Evolutionary conservation across 1,284 basidiomycete species (phyloP).

Genomic region (Cutaneotrichosporon mucoides): DNA sequence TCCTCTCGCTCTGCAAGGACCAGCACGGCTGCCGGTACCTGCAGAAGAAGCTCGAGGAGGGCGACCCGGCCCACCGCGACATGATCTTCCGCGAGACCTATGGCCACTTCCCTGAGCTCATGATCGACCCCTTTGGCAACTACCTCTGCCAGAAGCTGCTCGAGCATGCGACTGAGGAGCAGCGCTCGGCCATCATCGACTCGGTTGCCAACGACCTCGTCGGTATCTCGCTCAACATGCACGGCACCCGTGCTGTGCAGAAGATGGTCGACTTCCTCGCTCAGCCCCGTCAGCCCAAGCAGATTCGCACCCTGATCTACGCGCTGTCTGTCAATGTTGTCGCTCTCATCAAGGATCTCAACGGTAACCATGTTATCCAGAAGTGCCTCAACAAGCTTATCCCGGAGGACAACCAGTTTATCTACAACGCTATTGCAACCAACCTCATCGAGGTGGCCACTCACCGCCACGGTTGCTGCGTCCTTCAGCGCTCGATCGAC

Average conservation of each 20-base stretch:
- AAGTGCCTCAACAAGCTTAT: conserved; percentile 98
- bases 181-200: conserved; percentile 94
- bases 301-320: conserved; percentile 96
- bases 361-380: conserved; percentile 98
- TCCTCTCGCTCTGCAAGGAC: conserved; percentile 91
- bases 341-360: conserved; percentile 98
- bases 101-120: conserved; percentile 94
- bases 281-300: conserved; percentile 75
- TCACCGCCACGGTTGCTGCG: conserved; percentile 98
- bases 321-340: conserved; percentile 97
- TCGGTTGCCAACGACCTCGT: conserved; percentile 96
- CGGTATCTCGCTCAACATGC: conserved; percentile 99
- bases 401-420: conserved; percentile 99
- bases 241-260: conserved; percentile 97
- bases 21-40: conserved; percentile 98
- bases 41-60: conserved; percentile 99
- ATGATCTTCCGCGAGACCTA: conserved; percentile 99
- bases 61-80: conserved; percentile 87
- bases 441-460: conserved; percentile 99
- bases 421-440: conserved; percentile 98
- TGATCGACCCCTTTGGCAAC: conserved; percentile 99
- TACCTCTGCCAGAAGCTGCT: conserved; percentile 98
- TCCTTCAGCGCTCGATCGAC: conserved; percentile 96
- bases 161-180: conserved; percentile 96
- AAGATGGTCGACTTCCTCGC: conserved; percentile 99